Base-by-base conservation (phyloP, 768 basidiomycete species). In the Leucogyrophana mollusca region DNA sequence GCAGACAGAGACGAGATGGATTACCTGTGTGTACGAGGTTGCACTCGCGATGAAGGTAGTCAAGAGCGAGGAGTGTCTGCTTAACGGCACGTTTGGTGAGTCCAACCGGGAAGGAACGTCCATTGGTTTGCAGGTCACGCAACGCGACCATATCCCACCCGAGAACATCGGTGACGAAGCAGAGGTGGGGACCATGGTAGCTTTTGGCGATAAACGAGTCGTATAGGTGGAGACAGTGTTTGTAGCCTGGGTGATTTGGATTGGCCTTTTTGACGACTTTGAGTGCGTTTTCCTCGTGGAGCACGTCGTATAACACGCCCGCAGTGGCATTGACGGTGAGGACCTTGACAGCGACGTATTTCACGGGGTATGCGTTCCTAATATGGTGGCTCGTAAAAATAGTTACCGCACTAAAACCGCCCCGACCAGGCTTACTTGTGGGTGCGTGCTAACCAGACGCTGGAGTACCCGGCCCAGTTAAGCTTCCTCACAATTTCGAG, bases 1-100 rank as follows among this genome's bases (percentile, higher is more conserved):
- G 27, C 27, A 30, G 11, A 18, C 17, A 18, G 39, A 16, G 8
- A 6, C 16, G 27, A 21, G 4, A 18, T 8, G 18, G 9, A n/a
- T 22, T 34, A 59, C 63, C 58, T 20, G 45, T 51, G 49, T 64
- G 57, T 34, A 59, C 44, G 17, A 56, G 30, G 1, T 47, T 37
- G 27, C 56, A 60, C 23, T 56, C 42, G n/a, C 46, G 42, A 45
- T 66, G 64, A 35, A 65, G 55, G 45, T 60, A 66, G 36, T 59
- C 55, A 6, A 61, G 49, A 6, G 61, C 60, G 16, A 63, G 55
- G 24, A 66, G 53, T 7, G 50, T 24, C 43, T 67, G 66, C 35
- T 57, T 61, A 24, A 57, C 48, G 23, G 66, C 54, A 23, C 45
- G 37, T 43, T 58, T 53, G 9, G 40, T 27, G 44, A 38, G 4